Evolutionary conservation across 1,284 basidiomycete genomes (phyloP).

Genomic region (Pseudozyma sp.): DNA sequence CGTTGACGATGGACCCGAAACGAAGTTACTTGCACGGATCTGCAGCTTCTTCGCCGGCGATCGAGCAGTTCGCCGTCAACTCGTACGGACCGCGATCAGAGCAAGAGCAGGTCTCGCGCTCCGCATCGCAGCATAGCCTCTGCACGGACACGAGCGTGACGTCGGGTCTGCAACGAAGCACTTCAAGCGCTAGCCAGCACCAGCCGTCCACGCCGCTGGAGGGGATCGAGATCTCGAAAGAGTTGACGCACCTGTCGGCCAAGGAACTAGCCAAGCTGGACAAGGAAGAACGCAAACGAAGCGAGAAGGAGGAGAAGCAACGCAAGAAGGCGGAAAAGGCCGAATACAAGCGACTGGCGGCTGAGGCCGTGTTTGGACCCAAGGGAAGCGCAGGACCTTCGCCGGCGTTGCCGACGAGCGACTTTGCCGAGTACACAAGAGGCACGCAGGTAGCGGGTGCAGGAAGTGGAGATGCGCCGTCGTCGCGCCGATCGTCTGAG

Average conservation of each 20-base stretch:
- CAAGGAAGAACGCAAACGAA: constrained; percentile 40
- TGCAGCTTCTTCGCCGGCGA: constrained; percentile 28
- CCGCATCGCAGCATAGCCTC: constrained; percentile 36
- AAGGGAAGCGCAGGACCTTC: constrained; percentile 38
- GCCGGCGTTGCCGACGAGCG: constrained; percentile 27
- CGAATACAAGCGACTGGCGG: constrained; percentile 48
- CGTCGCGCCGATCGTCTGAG: constrained; percentile 21
- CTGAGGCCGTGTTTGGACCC: constrained; percentile 51
- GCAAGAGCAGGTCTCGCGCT: constrained; percentile 26
- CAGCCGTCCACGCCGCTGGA: constrained; percentile 23
- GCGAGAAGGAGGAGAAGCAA: constrained; percentile 46
- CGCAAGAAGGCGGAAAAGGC: constrained; percentile 48
- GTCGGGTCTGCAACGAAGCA: constrained; percentile 27
- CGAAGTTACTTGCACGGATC: constrained; percentile 22
- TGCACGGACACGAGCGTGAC: constrained; percentile 18
- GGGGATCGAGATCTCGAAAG: constrained; percentile 30
- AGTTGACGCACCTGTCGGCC: constrained; percentile 34
- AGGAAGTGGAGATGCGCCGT: constrained; percentile 1
- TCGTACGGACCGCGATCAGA: constrained; percentile 43
- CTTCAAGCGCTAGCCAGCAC: constrained; percentile 7
- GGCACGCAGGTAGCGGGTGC: constrained; percentile 11
- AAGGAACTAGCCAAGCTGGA: constrained; percentile 49
- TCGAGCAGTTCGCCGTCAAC: constrained; percentile 42
- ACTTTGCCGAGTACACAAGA: constrained; percentile 37
- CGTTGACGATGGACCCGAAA: constrained; percentile 35